Evolutionary conservation across 768 basidiomycete species (phyloP).

Genomic region (Kwoniella newhampshirensis): DNA sequence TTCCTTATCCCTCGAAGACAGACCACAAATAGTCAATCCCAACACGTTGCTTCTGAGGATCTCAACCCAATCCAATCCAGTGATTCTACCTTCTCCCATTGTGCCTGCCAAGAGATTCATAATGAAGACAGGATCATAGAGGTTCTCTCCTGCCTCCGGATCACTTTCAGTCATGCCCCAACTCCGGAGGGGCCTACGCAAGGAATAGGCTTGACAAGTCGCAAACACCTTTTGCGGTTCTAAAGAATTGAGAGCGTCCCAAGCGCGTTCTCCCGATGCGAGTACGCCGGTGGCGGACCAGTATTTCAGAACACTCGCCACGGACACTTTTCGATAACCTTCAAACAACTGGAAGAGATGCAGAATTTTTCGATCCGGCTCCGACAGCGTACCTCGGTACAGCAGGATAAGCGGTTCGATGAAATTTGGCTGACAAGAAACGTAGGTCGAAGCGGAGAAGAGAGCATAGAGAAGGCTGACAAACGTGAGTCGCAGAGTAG

Average conservation of each 20-base stretch:
- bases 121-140: slow-evolving; percentile 81
- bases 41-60: slow-evolving; percentile 77
- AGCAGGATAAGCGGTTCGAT: slow-evolving; percentile 71
- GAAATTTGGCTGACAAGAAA: slow-evolving; percentile 82
- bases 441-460: slow-evolving; percentile 73
- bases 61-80: slow-evolving; percentile 77
- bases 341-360: slow-evolving; percentile 79
- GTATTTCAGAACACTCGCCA: slow-evolving; percentile 62
- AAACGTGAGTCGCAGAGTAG: slow-evolving; percentile 57
- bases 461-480: slow-evolving; percentile 64
- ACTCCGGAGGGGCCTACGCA: slow-evolving; percentile 61
- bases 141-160: slow-evolving; percentile 52
- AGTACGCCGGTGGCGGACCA: slow-evolving; percentile 62
- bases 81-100: slow-evolving; percentile 60
- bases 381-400: slow-evolving; percentile 72
- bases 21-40: slow-evolving; percentile 67
- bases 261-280: slow-evolving; percentile 41
- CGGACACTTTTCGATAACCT: slow-evolving; percentile 64
- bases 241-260: slow-evolving; percentile 69
- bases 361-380: slow-evolving; percentile 66
- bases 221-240: slow-evolving; percentile 69
- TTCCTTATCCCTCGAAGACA: slow-evolving; percentile 66
- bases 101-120: slow-evolving; percentile 67
- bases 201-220: slow-evolving; percentile 71
- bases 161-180: slow-evolving; percentile 12